Evolutionary conservation across 371 early-diverging fungal genomes (phyloP), one percentile per base, ranked within the genome.

Genomic region (Nosema muscidifuracis): DNA sequence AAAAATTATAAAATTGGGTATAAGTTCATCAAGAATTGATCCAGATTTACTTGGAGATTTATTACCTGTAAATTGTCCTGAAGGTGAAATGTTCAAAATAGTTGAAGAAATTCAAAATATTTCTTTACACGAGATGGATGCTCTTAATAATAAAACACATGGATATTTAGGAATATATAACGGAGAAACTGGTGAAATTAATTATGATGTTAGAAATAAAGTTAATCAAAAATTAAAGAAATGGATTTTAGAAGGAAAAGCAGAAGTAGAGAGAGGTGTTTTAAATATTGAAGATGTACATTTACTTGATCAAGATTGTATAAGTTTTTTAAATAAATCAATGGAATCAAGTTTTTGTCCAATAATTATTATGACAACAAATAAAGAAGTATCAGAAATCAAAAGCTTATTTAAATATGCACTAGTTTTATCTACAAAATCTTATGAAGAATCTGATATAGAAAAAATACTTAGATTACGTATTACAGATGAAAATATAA

Each of bases 211-310:
- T 13, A 87, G 96, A 71, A 95, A 95, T 67, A 93, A 94, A 81
- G 95, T 99, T 83, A 93, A 99, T 85, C 85, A 86, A 58, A 93
- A 93, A 82, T 90, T 99, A 24, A 88, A 89, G 12, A 94, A 92
- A 79, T 96, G 95, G 97, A 87, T 94, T 69, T 95, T 95, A 79
- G 96, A 96, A 83, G 95, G 94, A 73, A 97, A 95, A 81, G 93
- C 94, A 13, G 92, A 91, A 72, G 90, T 99, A 72, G 89, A 93
- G 1, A 93, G 94, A 6, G 97, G 97, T 30, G 93, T 93, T 9
- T 86, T 97, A 34, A 94, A 97, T 84, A 92, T 99, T 74, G 94
- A 96, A 77, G 96, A 97, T 84, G 93, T 93, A 31, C 94, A 99
- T 82, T 91, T 95, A 90, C 89, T 97, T 30, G 95, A 96, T 76